phyloP scores from a whole-genome alignment of 2,329 filamentous ascomycete species.

The Ophiostoma angusticollis region DNA sequence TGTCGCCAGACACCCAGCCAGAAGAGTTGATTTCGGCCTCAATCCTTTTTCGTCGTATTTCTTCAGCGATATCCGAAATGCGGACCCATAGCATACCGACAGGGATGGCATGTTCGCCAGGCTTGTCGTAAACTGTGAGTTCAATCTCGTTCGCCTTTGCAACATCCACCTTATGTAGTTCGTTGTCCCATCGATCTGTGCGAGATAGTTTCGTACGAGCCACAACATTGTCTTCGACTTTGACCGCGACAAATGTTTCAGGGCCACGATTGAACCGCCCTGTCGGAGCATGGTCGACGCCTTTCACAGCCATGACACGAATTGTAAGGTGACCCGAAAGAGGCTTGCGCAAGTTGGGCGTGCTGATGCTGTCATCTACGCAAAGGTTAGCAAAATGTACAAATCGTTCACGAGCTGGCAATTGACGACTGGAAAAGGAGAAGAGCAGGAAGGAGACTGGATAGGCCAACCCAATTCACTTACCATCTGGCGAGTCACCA shows the following conservation, averaged over 20 bases:
- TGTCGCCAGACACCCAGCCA: slow-evolving; percentile 94
- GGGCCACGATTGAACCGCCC: slow-evolving; percentile 78
- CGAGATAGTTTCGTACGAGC: slow-evolving; percentile 75
- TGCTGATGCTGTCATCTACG: slow-evolving; percentile 91
- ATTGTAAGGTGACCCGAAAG: slow-evolving; percentile 81
- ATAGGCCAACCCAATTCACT: slow-evolving; percentile 18
- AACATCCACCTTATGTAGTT: slow-evolving; percentile 83
- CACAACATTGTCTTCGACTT: slow-evolving; percentile 88
- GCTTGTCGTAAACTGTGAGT: slow-evolving; percentile 93
- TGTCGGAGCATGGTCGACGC: slow-evolving; percentile 84
- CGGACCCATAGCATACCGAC: slow-evolving; percentile 94
- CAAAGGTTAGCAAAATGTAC: slow-evolving; percentile 17
- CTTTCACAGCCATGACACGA: slow-evolving; percentile 75
- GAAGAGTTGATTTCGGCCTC: slow-evolving; percentile 90
- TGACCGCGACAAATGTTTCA: slow-evolving; percentile 91
- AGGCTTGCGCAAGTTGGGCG: slow-evolving; percentile 90
- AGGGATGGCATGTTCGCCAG: slow-evolving; percentile 76
- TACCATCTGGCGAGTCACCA: slow-evolving; percentile 69
- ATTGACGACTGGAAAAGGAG: background rate
- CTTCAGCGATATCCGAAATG: slow-evolving; percentile 93
- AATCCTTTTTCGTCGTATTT: slow-evolving; percentile 93
- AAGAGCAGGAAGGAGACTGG: background rate
- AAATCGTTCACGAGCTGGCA: too few species aligned
- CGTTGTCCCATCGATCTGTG: slow-evolving; percentile 82
- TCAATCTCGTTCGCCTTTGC: slow-evolving; percentile 99